Percentiles rank a stretch among this genome's conserved stretches.
Evolutionary conservation across 2,329 filamentous ascomycete species (phyloP).

Genomic region (Aspergillus novoparasiticus): DNA sequence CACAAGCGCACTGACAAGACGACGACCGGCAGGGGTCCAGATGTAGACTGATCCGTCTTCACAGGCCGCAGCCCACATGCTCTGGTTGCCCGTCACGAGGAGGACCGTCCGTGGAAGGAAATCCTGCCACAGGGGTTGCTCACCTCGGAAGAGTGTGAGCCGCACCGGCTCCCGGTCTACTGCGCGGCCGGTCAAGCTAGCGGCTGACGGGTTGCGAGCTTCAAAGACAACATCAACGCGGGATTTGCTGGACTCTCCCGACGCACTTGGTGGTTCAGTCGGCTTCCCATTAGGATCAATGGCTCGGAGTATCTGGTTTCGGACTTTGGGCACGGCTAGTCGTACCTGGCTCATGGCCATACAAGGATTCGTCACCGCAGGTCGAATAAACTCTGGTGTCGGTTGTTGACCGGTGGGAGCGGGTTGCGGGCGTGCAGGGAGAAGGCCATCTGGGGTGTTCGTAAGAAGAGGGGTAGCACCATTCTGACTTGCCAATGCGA

Average conservation of each 20-base stretch:
- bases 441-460: conserved; percentile 75
- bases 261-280: conserved; percentile 42
- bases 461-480: conserved; percentile 74
- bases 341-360: conserved; percentile 81
- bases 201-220: conserved; percentile 75
- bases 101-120: conserved; percentile 84
- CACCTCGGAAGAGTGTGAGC: conserved; percentile 78
- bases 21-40: conserved; percentile 89
- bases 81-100: conserved; percentile 85
- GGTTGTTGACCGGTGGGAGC: conserved; percentile 63
- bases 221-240: conserved; percentile 79
- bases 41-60: conserved; percentile 89
- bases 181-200: conserved; percentile 60
- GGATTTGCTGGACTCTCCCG: conserved; percentile 48
- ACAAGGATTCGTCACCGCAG: conserved; percentile 81
- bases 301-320: conserved; percentile 78
- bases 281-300: conserved; percentile 61
- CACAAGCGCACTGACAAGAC: conserved; percentile 80
- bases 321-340: conserved; percentile 82
- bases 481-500: conserved; percentile 61
- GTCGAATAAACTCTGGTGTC: conserved; percentile 82
- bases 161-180: conserved; percentile 79
- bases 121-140: conserved; percentile 86
- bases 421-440: conserved; percentile 69
- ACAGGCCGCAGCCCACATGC: conserved; percentile 90